Evolutionary conservation across 257 asterid genomes (phyloP), one percentile per base, ranked within the genome.

Genomic region (Solanum ossicruentum): DNA sequence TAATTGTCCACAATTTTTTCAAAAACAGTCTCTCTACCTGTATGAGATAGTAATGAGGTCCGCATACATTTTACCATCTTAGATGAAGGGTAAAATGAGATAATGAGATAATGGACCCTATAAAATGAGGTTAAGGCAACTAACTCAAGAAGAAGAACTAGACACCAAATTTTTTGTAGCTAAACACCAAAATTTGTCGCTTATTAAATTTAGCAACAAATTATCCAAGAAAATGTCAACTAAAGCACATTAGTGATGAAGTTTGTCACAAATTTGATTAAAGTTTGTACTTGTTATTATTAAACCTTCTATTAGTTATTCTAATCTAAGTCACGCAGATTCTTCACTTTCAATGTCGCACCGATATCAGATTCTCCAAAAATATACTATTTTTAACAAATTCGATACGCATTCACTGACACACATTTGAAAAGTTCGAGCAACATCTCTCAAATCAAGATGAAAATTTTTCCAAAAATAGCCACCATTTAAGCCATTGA

Each of bases 11-110:
- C 2, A 7, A 13, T 36, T 36, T 5, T 36, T 36, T 36, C 1
- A 5, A 36, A 36, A 36, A 36, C 0, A 36, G 1, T 0, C 6
- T 36, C 7, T 36, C 1, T 36, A 36, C 1, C 6, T 36, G 1
- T 36, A 4, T 4, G 41, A 36, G 41, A 5, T 36, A 36, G 41
- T 36, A 6, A 5, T 36, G 6, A 36, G 7, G 6, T 36, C 41
- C 6, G 0, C 6, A 6, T 36, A 36, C 41, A 36, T 36, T 36
- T 36, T 36, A 36, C 6, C 6, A 6, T 36, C 1, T 6, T 0
- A 32, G 3, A 32, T 32, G 36, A 32, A 32, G 36, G 3, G 36
- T 32, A 32, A 32, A 32, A 32, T 32, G 36, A 32, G 3, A 32
- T 13, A 28, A 28, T 6, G n/a, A 66, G 47, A 23, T 23, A 10